These are phyloP conservation scores for Phaffomyces opuntiae DNA, from an alignment of 805 yeast species.

Conservation along the genomic window DNA sequence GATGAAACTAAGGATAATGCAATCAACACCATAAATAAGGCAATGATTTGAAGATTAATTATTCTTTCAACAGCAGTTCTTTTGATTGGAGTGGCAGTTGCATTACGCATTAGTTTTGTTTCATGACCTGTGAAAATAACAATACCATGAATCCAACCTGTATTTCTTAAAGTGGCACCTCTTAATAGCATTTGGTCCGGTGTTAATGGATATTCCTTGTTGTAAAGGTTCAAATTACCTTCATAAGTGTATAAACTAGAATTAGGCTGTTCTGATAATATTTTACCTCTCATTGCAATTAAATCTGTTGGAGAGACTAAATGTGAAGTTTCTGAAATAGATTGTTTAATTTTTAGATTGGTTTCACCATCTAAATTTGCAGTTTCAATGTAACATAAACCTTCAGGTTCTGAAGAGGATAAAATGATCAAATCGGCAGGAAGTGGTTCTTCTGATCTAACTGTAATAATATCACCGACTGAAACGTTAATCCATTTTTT, in stretches of 20 bases:
- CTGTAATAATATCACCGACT: conserved; percentile 87
- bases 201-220: conserved; percentile 57
- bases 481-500: conserved; percentile 80
- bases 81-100: conserved; percentile 97
- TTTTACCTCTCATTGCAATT: conserved; percentile 45
- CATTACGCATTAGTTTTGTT: conserved; percentile 96
- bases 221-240: conserved; percentile 62
- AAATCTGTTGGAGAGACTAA: conserved; percentile 61
- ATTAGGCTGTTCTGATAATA: conserved; percentile 88
- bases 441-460: conserved; percentile 79
- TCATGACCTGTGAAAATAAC: conserved; percentile 97
- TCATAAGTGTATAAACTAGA: conserved; percentile 92
- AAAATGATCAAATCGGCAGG: conserved; percentile 89
- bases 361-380: conserved; percentile 98
- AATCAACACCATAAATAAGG: conserved; percentile 74
- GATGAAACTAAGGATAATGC: conserved; percentile 74
- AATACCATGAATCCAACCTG: conserved; percentile 91
- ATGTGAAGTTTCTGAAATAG: conserved; percentile 68
- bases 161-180: conserved; percentile 93
- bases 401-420: conserved; percentile 96
- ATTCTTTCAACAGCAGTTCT: conserved; percentile 95
- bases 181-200: conserved; percentile 91
- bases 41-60: conserved; percentile 87
- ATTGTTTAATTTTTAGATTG: conserved; percentile 89
- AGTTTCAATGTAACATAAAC: conserved; percentile 94